A percentile compares a stretch with the other conserved stretches of the same genome.
Conservation (phyloP, 208 protist genomes). For the Trypanosoma platydactyli region DNA sequence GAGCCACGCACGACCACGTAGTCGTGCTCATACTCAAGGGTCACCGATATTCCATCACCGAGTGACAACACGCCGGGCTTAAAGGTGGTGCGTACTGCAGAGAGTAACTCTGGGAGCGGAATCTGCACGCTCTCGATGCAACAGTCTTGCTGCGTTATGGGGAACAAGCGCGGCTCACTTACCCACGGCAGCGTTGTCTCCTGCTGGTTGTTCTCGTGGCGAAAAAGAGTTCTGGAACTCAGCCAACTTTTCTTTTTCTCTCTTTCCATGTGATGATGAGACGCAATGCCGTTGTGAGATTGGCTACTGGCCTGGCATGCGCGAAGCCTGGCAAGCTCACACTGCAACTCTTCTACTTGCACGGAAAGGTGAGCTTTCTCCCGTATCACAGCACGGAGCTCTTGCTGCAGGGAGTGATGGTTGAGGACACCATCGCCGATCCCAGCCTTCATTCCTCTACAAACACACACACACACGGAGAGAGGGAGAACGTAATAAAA, state of each 20-base stretch:
- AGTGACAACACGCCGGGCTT: not conserved
- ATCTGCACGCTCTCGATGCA: conserved; percentile 19
- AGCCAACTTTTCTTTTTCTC: too few relatives aligned
- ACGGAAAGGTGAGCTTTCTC: not conserved
- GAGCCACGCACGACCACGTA: conserved; percentile 15
- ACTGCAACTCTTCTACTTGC: conserved; percentile 8
- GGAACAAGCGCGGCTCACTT: not conserved
- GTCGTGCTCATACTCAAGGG: conserved; percentile 9
- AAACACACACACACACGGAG: not conserved
- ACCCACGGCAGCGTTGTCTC: not conserved
- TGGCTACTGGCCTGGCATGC: not conserved
- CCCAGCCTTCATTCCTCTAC: not conserved
- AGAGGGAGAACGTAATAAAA: conserved; percentile 9
- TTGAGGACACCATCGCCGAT: not conserved
- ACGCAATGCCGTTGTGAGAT: too few relatives aligned
- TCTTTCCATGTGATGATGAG: too few relatives aligned
- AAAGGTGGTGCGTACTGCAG: conserved; percentile 8
- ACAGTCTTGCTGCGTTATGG: not conserved
- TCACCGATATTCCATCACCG: not conserved
- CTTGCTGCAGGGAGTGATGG: not conserved
- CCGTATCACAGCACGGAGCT: conserved; percentile 1
- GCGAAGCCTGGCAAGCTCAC: not conserved
- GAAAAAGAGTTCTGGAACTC: too few relatives aligned
- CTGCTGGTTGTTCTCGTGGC: too few relatives aligned
- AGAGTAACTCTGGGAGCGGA: not conserved